These are phyloP conservation scores for Zygosaccharomyces rouxii DNA, from an alignment of 805 yeast species.

Conservation along the genomic window DNA sequence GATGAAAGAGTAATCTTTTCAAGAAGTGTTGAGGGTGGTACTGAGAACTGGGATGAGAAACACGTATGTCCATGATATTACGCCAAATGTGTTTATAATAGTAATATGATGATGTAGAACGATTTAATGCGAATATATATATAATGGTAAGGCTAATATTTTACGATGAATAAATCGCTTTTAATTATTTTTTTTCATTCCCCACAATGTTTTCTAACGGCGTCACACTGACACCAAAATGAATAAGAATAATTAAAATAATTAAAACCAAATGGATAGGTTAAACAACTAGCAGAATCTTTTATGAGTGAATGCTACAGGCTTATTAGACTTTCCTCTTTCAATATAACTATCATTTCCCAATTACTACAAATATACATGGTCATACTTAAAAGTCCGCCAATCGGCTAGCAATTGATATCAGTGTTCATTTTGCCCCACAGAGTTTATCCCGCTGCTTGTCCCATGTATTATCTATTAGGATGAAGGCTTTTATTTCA, in stretches of 20 bases:
- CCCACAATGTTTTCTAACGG: background rate
- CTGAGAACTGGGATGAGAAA: constrained; percentile 67
- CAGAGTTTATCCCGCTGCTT: too few species aligned
- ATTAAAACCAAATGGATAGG: background rate
- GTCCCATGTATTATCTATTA: background rate
- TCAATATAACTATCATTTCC: too few species aligned
- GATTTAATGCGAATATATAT: constrained; percentile 3
- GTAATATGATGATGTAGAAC: constrained; percentile 3
- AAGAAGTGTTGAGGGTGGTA: constrained; percentile 36
- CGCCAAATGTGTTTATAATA: background rate
- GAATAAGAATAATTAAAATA: background rate
- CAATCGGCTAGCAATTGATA: too few species aligned
- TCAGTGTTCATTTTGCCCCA: too few species aligned
- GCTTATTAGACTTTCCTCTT: too few species aligned
- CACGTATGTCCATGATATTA: constrained; percentile 65
- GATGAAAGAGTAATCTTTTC: constrained; percentile 29
- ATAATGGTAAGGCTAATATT: background rate
- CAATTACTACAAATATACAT: too few species aligned
- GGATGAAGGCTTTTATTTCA: background rate
- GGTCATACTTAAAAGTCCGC: too few species aligned
- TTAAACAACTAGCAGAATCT: too few species aligned
- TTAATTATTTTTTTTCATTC: background rate
- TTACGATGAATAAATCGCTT: background rate
- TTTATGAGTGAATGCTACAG: too few species aligned
- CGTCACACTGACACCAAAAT: background rate